Percentiles rank a stretch among this genome's conserved stretches.
Conservation (phyloP, 2,329 filamentous ascomycete genomes). For the Pseudogymnoascus sp. region DNA sequence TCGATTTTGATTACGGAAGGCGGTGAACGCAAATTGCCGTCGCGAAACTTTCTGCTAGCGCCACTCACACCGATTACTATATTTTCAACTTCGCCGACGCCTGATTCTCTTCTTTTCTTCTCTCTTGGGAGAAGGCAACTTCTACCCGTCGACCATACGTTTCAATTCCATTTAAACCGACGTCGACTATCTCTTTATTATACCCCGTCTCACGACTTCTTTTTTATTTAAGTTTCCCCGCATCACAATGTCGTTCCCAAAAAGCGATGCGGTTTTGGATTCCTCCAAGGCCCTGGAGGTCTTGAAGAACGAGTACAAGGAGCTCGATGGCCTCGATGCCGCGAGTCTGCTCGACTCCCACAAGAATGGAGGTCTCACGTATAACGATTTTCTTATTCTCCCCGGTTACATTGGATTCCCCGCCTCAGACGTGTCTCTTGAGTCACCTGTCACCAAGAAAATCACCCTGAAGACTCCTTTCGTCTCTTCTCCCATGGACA, state of each 20-base stretch:
- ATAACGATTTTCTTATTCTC: conserved; percentile 96
- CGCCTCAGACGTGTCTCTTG: conserved; percentile 78
- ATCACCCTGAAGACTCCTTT: conserved; percentile 95
- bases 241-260: conserved; percentile 36
- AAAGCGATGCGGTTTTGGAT: conserved; percentile 36
- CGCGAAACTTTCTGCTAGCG: conserved; percentile 10
- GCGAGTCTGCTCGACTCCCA: conserved; percentile 83
- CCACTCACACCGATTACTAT: neutral
- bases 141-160: conserved; percentile 51
- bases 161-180: conserved; percentile 31
- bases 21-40: conserved; percentile 8
- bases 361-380: conserved; percentile 87
- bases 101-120: conserved; percentile 32
- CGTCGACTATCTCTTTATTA: conserved; percentile 33
- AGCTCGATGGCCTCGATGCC: conserved; percentile 78
- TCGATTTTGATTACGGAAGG: neutral
- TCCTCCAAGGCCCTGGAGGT: conserved; percentile 67
- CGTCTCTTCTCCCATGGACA: conserved; percentile 98
- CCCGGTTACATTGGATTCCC: conserved; percentile 98
- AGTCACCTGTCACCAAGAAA: conserved; percentile 88
- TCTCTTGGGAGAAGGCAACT: conserved; percentile 48
- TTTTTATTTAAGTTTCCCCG: conserved; percentile 33
- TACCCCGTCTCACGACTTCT: conserved; percentile 18
- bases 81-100: neutral
- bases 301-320: conserved; percentile 66